Evolutionary conservation across 208 protist genomes (phyloP).

Genomic region (Lotmaria passim): DNA sequence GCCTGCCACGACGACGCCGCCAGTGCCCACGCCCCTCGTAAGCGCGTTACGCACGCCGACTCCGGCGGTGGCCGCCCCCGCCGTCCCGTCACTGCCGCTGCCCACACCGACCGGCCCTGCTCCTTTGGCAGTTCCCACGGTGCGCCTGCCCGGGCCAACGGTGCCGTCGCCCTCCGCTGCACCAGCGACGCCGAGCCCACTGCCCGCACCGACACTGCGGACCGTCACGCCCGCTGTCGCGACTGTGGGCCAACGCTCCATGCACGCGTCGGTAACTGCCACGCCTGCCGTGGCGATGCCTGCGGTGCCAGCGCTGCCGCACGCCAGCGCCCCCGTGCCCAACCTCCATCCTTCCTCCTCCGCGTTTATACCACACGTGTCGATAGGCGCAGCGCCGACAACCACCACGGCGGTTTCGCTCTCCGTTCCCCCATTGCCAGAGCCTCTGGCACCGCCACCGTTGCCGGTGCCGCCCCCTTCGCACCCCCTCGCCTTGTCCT

Average conservation of each 20-base stretch:
- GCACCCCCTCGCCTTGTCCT: neutral
- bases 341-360: neutral
- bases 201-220: neutral
- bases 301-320: neutral
- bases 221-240: neutral
- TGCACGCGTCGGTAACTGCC: neutral
- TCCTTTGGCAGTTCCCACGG: no score
- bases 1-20: neutral
- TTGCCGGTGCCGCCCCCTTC: neutral
- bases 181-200: neutral
- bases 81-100: conserved; percentile 7
- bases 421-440: neutral
- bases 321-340: neutral
- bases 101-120: no score
- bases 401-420: neutral
- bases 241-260: neutral
- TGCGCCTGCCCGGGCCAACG: neutral
- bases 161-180: neutral
- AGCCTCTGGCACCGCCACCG: neutral
- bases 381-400: neutral
- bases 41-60: conserved; percentile 2
- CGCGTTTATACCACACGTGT: neutral
- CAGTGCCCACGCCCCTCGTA: neutral
- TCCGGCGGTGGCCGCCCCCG: conserved; percentile 2
- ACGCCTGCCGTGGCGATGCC: neutral